Percentiles rank a stretch among this genome's conserved stretches.
Conservation (phyloP, 805 yeast genomes). For the Myxozyma nipponensis region DNA sequence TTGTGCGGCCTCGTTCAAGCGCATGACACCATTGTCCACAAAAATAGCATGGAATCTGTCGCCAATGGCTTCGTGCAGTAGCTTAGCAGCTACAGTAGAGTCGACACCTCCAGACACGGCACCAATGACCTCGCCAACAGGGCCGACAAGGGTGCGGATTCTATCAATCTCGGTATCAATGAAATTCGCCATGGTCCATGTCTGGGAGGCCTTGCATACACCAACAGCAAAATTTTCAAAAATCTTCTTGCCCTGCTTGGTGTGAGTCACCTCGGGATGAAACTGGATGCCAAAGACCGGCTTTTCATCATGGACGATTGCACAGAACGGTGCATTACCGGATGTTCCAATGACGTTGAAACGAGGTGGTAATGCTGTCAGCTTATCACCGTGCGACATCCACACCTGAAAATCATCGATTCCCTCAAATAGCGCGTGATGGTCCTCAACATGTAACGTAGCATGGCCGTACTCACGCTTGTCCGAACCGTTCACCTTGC, state of each 20-base stretch:
- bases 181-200: constrained; percentile 98
- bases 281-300: constrained; percentile 92
- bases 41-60: constrained; percentile 97
- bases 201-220: constrained; percentile 80
- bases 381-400: constrained; percentile 99
- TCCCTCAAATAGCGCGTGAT: constrained; percentile 72
- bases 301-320: constrained; percentile 71
- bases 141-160: constrained; percentile 88
- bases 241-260: constrained; percentile 81
- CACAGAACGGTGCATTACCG: constrained; percentile 93
- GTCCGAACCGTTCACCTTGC: constrained; percentile 88
- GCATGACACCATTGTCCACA: constrained; percentile 97
- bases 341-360: constrained; percentile 87
- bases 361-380: constrained; percentile 83
- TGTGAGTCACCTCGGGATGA: constrained; percentile 98
- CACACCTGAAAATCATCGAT: constrained; percentile 94
- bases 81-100: constrained; percentile 97
- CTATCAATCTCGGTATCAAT: constrained; percentile 94
- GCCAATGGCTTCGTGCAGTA: constrained; percentile 97
- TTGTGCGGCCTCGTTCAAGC: constrained; percentile 83
- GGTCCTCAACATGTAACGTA: constrained; percentile 56
- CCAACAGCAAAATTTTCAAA: constrained; percentile 89
- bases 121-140: constrained; percentile 97
- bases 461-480: constrained; percentile 99
- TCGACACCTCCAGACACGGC: constrained; percentile 99